A percentile compares a stretch with the other conserved stretches of the same genome.
phyloP scores from a whole-genome alignment of 805 yeast species.

The Ogataea pini region DNA sequence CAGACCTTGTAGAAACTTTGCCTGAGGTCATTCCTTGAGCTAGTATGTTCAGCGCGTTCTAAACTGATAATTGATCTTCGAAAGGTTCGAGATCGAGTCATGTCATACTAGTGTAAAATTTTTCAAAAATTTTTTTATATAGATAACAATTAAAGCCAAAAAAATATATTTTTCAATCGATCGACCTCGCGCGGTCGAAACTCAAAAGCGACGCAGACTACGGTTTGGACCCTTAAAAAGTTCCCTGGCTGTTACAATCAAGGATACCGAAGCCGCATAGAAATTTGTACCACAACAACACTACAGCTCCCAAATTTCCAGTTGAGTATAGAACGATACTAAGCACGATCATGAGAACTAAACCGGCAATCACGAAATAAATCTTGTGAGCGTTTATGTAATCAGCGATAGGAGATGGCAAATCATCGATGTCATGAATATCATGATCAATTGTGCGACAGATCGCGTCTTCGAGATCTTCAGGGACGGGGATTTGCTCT shows the following conservation, averaged over 20 bases:
- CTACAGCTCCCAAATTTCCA: conserved; percentile 16
- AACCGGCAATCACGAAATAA: conserved; percentile 6
- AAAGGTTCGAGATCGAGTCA: background rate
- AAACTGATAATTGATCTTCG: background rate
- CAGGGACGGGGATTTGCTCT: conserved; percentile 1
- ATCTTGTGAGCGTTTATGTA: conserved; percentile 13
- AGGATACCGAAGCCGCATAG: conserved; percentile 23
- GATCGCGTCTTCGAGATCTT: conserved; percentile 12
- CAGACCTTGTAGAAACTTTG: background rate
- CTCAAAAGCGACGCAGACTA: conserved; percentile 1
- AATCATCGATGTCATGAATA: conserved; percentile 7
- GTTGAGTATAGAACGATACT: conserved; percentile 17
- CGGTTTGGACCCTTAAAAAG: background rate
- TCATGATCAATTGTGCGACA: conserved; percentile 14
- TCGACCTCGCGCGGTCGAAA: conserved; percentile 2
- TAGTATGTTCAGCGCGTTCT: background rate
- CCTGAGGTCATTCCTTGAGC: background rate
- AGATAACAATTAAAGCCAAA: conserved; percentile 2
- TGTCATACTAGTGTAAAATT: background rate
- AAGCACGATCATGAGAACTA: conserved; percentile 11
- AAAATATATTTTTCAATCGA: background rate
- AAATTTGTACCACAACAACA: conserved; percentile 21
- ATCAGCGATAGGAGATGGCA: conserved; percentile 15
- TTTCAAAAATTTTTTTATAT: conserved; percentile 2
- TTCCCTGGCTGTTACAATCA: conserved; percentile 9